Base-by-base conservation (phyloP, 2,329 filamentous ascomycete species). In the Colletotrichum destructivum region DNA sequence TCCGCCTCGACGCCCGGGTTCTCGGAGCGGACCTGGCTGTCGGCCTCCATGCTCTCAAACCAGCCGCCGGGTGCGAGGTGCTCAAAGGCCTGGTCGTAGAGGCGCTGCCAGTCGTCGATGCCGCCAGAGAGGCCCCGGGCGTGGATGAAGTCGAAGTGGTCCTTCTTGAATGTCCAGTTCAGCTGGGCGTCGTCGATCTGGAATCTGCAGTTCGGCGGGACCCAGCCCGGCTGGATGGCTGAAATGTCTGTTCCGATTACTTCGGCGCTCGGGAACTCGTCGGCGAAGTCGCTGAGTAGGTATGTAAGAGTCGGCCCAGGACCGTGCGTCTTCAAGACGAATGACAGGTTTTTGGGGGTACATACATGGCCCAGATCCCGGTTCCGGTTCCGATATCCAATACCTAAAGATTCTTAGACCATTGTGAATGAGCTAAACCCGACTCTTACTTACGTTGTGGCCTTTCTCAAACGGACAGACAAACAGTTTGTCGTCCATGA, bases 81-180 rank as follows among this genome's bases (percentile, higher is more conserved):
- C 65, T 80, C 80, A 72, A 81, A 88, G 0, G 85, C 79, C 69
- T 89, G 87, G 15, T 79, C 78, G 71, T 92, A 86, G 9, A 92
- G 80, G 13, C 84, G 80, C 23, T 83, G 82, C 82, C 90, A 92
- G 74, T 90, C 86, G 1, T 83, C 79, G 73, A 92, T 87, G 59
- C 86, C 85, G 23, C 90, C 91, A 2, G 84, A 82, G 80, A 93
- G 84, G 75, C 89, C 77, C 9, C 88, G 86, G 9, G 88, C 86
- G 76, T 92, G 91, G 64, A 92, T 86, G 74, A 87, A 89, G 79
- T 92, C 89, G 75, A 90, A 88, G 26, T 31, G 26, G 40, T 83
- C 79, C 2, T 18, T 8, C 16, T 66, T 65, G 44, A 26, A 69
- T 0, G 88, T 82, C 89, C 89, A 91, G 1, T 78, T 75, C 38